phyloP scores from a whole-genome alignment of 768 basidiomycete species.

The Ephemerocybe angulata region DNA sequence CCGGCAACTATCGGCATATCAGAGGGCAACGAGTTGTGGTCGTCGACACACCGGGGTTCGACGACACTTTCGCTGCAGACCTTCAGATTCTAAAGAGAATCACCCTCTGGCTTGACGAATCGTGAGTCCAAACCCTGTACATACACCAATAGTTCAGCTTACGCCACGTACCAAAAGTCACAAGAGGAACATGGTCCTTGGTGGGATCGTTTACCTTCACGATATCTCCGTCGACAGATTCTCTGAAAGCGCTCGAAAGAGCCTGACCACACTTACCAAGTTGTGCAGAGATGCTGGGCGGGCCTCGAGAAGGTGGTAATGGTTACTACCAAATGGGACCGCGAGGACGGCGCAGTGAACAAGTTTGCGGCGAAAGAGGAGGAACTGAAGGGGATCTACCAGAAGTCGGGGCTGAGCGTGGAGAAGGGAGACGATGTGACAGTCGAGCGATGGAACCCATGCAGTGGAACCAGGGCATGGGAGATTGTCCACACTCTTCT shows the following conservation, averaged over 20 bases:
- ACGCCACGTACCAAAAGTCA: too few species aligned
- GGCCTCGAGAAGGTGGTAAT: not conserved
- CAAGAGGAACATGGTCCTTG: too few species aligned
- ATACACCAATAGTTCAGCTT: too few species aligned
- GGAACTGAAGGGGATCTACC: not conserved
- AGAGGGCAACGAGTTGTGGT: not conserved
- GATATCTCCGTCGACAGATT: not conserved
- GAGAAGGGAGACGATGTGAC: not conserved
- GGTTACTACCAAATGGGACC: not conserved
- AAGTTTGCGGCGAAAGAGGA: not conserved
- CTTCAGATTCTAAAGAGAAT: not conserved
- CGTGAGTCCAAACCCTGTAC: not conserved
- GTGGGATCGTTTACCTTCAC: too few species aligned
- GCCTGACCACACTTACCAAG: not conserved
- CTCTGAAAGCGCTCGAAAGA: not conserved
- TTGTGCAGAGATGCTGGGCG: not conserved
- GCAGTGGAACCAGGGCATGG: too few species aligned
- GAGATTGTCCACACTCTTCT: too few species aligned
- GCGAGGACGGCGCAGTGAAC: not conserved
- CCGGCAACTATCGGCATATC: not conserved
- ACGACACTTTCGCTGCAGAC: not conserved
- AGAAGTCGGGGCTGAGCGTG: not conserved
- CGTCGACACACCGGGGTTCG: not conserved
- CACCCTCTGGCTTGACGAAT: not conserved
- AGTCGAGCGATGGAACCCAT: not conserved